Base-by-base conservation (phyloP, 345 rosid species). In the Gossypium anomalum region DNA sequence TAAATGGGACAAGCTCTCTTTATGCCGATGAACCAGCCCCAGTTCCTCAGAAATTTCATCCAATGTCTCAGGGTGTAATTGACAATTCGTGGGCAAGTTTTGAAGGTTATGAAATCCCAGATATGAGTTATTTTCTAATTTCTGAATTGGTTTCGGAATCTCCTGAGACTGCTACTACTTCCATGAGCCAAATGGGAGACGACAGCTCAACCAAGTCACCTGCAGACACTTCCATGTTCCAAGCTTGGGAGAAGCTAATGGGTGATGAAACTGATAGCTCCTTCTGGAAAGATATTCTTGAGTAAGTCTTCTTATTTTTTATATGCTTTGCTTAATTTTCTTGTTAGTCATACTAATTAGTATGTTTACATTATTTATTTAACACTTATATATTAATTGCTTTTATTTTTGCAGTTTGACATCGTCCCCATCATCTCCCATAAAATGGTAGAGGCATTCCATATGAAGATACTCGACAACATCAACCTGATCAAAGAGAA, bases 281-380 rank as follows among this genome's bases (percentile, higher is more conserved):
- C 76, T 88, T 79, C 84, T 90, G 93, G 94, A 81, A 84, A 80
- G 86, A 86, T 52, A 77, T 92, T 81, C 82, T 92, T 59, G 83
- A 87, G 82, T 85, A 87, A 70, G 83, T 53, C 9, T 14, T 51
- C 16, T 15, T 51, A 51, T 15, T 14, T 51, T 51, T 15, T 51
- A 51, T 15, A 51, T 16, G 19, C 9, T 51, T 51, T 51, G 19
- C 56, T 51, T 51, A 5, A 51, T 51, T 51, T 16, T 15, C 56
- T 51, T 16, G 7, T 4, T 49, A 15, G 56, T 15, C 56, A 14
- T 4, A 16, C 19, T 51, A 4, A 51, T 51, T 16, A 51, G 41
- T 34, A 34, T 34, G 41, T 5, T 34, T 34, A 34, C 7, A 5
- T 34, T 34, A 34, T 34, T 34, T 34, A 34, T 34, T 34, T 34